Evolutionary conservation across 495 filamentous ascomycete species (phyloP), one percentile per base, ranked within the genome.

Genomic region (Pseudevernia furfuracea): DNA sequence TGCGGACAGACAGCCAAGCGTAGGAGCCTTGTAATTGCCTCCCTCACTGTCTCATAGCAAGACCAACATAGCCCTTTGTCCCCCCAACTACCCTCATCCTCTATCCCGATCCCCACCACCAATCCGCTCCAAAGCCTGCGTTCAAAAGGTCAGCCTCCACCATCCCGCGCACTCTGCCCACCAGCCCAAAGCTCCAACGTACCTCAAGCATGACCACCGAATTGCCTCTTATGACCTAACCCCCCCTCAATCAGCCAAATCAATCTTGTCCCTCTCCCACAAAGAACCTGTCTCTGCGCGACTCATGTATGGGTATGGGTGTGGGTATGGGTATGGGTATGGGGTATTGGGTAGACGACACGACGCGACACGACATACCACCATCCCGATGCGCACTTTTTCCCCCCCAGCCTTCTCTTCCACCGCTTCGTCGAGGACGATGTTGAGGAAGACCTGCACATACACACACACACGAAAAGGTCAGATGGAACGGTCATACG

Each of bases 181-280:
- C 39, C 12, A 17, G 39, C 14, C 2, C 39, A 49, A 14, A 28
- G 46, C 15, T 14, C 19, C 10, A 10, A 37, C 73, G 71, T 44
- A 90, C 90, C 81, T 97, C 92, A 34, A 97, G 81, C 91, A 96
- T 96, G 53, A 96, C 90, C 12, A 97, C 90, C 9, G 91, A 96
- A 77, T 97, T 97, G 62, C 92, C 92, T 66, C 92, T 88, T 70
- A 97, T 96, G 61, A 87, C 81, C 82, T 84, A n/a, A n/a, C 17
- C 1, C 30, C 17, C 52, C 49, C 37, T 1, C 11, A 0, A 44
- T 58, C 30, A 63, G 62, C 55, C 12, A 4, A 39, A 15, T 9
- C n/a, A n/a, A n/a, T n/a, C n/a, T n/a, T n/a, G n/a, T n/a, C n/a
- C n/a, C n/a, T 8, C 39, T 5, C 0, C 39, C 17, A 15, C 1